A percentile compares a stretch with the other conserved stretches of the same genome.
These are phyloP conservation scores for Globisporangium spinosum DNA, from an alignment of 352 stramenopile genomes.

Conservation along the genomic window DNA sequence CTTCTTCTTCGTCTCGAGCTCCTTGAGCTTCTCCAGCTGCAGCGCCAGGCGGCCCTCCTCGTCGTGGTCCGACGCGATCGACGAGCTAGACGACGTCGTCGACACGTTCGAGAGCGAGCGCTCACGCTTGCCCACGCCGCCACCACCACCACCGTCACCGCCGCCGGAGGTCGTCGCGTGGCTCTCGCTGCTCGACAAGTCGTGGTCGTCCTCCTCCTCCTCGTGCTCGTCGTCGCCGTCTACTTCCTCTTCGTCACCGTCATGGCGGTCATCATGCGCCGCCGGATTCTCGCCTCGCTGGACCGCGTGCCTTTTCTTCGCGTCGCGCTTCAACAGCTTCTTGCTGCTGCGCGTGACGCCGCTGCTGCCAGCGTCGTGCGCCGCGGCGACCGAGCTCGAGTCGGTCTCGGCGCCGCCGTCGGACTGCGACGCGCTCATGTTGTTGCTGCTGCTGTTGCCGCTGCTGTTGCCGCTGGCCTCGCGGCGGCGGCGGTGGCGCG, in stretches of 20 bases:
- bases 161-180: slow-evolving; percentile 12
- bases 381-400: slow-evolving; percentile 34
- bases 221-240: slow-evolving; percentile 27
- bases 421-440: slow-evolving; percentile 34
- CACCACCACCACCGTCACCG: not conserved
- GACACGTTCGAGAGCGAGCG: slow-evolving; percentile 69
- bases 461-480: slow-evolving; percentile 24
- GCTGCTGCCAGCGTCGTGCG: slow-evolving; percentile 20
- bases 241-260: slow-evolving; percentile 31
- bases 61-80: slow-evolving; percentile 40
- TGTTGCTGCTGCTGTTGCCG: slow-evolving; percentile 20
- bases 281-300: slow-evolving; percentile 14
- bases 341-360: slow-evolving; percentile 22
- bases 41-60: slow-evolving; percentile 32
- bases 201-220: slow-evolving; percentile 21
- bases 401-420: slow-evolving; percentile 61
- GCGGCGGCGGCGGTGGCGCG: slow-evolving; percentile 35
- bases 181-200: slow-evolving; percentile 16
- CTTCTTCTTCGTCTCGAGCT: slow-evolving; percentile 80
- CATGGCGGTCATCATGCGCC: slow-evolving; percentile 15
- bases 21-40: slow-evolving; percentile 55
- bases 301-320: slow-evolving; percentile 24
- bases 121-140: slow-evolving; percentile 26
- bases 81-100: slow-evolving; percentile 56
- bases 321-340: slow-evolving; percentile 16